Evolutionary conservation across 768 basidiomycete genomes (phyloP).

Genomic region (Lenzites betulinus): DNA sequence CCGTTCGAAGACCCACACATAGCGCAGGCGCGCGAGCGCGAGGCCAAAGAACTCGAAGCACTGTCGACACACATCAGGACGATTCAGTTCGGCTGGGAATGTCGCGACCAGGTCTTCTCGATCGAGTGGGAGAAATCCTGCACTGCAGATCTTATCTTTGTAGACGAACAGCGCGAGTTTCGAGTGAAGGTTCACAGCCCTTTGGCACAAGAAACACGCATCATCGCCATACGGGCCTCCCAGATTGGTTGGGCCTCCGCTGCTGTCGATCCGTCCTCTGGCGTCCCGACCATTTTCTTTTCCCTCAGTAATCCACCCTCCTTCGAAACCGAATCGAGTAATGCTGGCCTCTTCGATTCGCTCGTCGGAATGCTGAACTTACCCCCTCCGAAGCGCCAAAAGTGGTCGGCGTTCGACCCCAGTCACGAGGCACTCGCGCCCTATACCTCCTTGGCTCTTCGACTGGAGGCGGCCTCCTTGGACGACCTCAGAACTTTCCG

Average conservation of each 20-base stretch:
- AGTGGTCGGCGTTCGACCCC: slow-evolving; percentile 40
- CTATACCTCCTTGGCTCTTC: slow-evolving; percentile 53
- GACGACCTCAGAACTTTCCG: slow-evolving; percentile 42
- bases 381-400: slow-evolving; percentile 32
- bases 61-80: slow-evolving; percentile 35
- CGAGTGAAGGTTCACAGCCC: slow-evolving; percentile 37
- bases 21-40: slow-evolving; percentile 37
- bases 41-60: slow-evolving; percentile 33
- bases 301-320: slow-evolving; percentile 43
- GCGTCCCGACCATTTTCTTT: slow-evolving; percentile 42
- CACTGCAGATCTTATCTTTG: slow-evolving; percentile 37
- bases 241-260: slow-evolving; percentile 45
- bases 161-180: slow-evolving; percentile 49
- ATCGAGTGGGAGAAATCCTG: slow-evolving; percentile 53
- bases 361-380: neutral
- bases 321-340: slow-evolving; percentile 33
- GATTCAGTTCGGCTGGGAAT: slow-evolving; percentile 64
- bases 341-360: neutral
- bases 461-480: slow-evolving; percentile 45
- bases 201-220: slow-evolving; percentile 20
- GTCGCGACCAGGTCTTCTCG: slow-evolving; percentile 58
- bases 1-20: slow-evolving; percentile 47
- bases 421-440: slow-evolving; percentile 48
- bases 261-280: slow-evolving; percentile 31
- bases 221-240: slow-evolving; percentile 47